Evolutionary conservation across 2,329 filamentous ascomycete genomes (phyloP), one percentile per base, ranked within the genome.

Genomic region (Aspergillus fumigatiaffinis): DNA sequence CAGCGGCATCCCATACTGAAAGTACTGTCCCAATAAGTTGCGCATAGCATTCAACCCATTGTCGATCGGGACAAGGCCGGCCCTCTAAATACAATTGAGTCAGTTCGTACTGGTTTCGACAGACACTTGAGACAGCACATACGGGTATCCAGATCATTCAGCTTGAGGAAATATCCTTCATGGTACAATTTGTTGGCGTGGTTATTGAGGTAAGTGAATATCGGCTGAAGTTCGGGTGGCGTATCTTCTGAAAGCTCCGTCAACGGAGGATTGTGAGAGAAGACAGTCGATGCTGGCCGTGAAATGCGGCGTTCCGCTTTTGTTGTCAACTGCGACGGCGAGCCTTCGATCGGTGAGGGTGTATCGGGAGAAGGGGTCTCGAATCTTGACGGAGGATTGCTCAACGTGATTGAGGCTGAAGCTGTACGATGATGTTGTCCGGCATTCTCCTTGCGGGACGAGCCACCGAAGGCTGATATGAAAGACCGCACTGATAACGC

Each of bases 111-210:
- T 29, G 17, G 21, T 23, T 32, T 46, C 29, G 26, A 25, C 35
- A n/a, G 29, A 10, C 26, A 50, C 25, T 49, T 26, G n/a, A 23
- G 50, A 28, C 42, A 44, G 35, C 57, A 84, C 91, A 67, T 84
- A 96, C 92, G 87, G 55, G 87, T 88, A 70, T 97, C 95, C 66
- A 96, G 87, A 74, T 99, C 94, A 73, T 97, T 93, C 51, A 99
- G 80, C 77, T 97, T 99, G 66, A 99, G 78, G 65, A 99, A 97
- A 71, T 97, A 99, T 41, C 94, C 94, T 77, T 99, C 94, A 66
- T 97, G 92, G 73, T 97, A 99, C 55, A 97, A 80, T 77, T 97
- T 97, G 76, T 97, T 97, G 57, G 87, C 88, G 74, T 99, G 94
- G 76, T 89, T 94, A 77, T 96, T 97, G 63, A 99, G 83, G 71